Evolutionary conservation across 176 grass and related monocot species (phyloP).

Genomic region (Alopecurus myosuroides): DNA sequence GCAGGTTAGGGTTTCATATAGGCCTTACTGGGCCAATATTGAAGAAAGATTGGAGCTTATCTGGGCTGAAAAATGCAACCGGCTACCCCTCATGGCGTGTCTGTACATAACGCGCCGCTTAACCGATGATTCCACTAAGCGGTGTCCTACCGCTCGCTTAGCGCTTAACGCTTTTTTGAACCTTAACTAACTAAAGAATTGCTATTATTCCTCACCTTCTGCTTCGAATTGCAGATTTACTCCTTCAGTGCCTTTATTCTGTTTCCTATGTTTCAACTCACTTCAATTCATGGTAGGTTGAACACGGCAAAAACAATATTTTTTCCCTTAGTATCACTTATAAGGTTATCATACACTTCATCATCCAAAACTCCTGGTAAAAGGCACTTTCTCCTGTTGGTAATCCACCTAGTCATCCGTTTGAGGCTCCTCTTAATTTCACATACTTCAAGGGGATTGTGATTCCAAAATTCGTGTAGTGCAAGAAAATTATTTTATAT

Average conservation of each 20-base stretch:
- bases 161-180: too few species aligned
- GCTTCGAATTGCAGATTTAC: background rate
- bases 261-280: background rate
- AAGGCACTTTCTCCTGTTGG: background rate
- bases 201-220: background rate
- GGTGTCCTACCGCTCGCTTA: too few species aligned
- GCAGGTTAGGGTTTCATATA: too few species aligned
- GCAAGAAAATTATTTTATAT: background rate
- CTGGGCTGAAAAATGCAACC: too few species aligned
- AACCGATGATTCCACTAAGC: too few species aligned
- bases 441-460: background rate
- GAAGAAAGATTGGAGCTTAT: too few species aligned
- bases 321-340: background rate
- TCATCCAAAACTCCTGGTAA: background rate
- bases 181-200: background rate
- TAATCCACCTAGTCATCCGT: background rate
- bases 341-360: background rate
- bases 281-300: background rate
- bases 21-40: too few species aligned
- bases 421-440: background rate
- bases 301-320: background rate
- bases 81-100: too few species aligned
- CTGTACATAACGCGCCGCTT: too few species aligned
- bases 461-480: background rate
- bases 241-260: background rate